Base-by-base conservation (phyloP, 148 eudicot species). In the Silene conica region DNA sequence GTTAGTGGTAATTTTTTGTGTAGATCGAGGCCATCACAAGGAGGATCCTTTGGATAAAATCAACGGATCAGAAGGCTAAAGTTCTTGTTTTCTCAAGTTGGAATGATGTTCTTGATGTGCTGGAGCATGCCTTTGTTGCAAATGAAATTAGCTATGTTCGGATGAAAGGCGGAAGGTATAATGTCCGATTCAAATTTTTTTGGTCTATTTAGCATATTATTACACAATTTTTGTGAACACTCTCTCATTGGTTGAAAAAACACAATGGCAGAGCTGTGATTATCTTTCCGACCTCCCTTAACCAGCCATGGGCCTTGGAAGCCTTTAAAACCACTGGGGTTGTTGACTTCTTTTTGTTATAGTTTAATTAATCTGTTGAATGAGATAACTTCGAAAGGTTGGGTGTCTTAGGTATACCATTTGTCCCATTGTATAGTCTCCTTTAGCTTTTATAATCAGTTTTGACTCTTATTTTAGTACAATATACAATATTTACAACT, bases 41-140 rank as follows among this genome's bases (percentile, higher is more conserved):
- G 80, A 92, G 97, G 84, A 88, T 94, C 76, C 79, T 92, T 23
- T 90, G 88, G 90, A 92, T 94, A 71, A 87, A 77, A 76, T 88
- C 90, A 16, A 72, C 81, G 12, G 85, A 92, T 77, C 87, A 95
- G 64, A 67, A 76, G 65, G 90, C 93, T 20, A 94, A 94, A 79
- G 76, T 94, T 74, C 93, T 94, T 75, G 98, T 94, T 76, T 94
- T 94, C 86, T 88, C 97, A 31, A 92, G 97, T 79, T 94, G 98
- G 98, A 87, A 89, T 73, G 98, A 94, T 64, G 98, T 94, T 73
- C 93, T 94, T 46, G 98, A 94, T 69, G 97, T 94, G 54, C 79
- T 94, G 79, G 90, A 92, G 71, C 98, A 94, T 81, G 92, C 98
- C 12, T 92, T 94, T 66, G 54, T 86, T 50, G 84, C 97, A 58